A percentile compares a stretch with the other conserved stretches of the same genome.
phyloP scores from a whole-genome alignment of 352 stramenopile genomes.

The Phytopythium ostracodes region DNA sequence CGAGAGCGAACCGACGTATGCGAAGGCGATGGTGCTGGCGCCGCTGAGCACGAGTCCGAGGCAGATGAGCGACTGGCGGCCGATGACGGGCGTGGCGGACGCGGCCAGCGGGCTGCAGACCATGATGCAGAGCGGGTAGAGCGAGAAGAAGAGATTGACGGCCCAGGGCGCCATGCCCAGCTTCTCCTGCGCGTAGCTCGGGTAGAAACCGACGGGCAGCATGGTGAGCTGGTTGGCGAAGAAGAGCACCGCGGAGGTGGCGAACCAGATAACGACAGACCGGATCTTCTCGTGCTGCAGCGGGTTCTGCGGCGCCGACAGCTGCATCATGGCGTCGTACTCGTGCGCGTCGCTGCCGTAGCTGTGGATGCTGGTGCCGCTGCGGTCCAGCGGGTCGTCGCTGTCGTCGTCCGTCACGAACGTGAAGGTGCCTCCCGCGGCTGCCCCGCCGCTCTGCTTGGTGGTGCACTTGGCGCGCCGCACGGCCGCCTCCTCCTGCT shows the following conservation, averaged over 20 bases:
- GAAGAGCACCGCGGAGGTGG: constrained; percentile 52
- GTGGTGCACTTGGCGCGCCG: constrained; percentile 3
- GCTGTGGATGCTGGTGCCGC: constrained; percentile 26
- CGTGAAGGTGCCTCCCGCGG: not conserved
- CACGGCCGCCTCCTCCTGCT: constrained; percentile 7
- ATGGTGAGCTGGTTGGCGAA: constrained; percentile 73
- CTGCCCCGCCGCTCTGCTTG: not conserved
- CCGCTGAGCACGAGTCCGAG: constrained; percentile 62
- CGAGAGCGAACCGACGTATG: constrained; percentile 36
- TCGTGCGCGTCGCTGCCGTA: constrained; percentile 32
- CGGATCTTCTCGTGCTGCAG: constrained; percentile 41
- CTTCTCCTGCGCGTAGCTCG: constrained; percentile 40
- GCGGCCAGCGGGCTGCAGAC: constrained; percentile 56
- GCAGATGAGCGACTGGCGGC: constrained; percentile 65
- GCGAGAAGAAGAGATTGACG: constrained; percentile 66
- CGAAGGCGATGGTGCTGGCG: constrained; percentile 59
- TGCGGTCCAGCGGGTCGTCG: constrained; percentile 28
- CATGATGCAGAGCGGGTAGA: constrained; percentile 78
- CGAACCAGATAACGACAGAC: constrained; percentile 40
- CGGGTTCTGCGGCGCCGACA: constrained; percentile 51
- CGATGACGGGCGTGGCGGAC: constrained; percentile 31
- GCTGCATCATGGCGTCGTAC: constrained; percentile 58
- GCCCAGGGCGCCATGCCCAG: constrained; percentile 41
- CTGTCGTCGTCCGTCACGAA: constrained; percentile 13
- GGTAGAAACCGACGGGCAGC: constrained; percentile 74